Evolutionary conservation across 2,329 filamentous ascomycete genomes (phyloP).

Genomic region (Albophoma yamanashiensis): DNA sequence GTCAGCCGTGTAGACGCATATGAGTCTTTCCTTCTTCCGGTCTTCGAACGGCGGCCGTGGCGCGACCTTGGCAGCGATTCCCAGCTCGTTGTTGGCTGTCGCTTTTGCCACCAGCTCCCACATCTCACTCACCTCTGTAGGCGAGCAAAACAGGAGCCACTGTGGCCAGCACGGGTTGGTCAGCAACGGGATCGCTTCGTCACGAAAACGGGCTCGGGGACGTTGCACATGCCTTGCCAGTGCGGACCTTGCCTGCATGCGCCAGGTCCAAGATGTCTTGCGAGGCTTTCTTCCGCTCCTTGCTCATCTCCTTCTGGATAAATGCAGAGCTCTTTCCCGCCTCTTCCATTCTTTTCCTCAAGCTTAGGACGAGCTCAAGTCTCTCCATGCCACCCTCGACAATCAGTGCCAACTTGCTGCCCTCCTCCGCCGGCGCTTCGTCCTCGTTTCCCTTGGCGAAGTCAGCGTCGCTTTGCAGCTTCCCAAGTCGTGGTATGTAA

Average conservation of each 20-base stretch:
- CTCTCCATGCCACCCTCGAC: conserved; percentile 40
- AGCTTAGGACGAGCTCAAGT: conserved; percentile 30
- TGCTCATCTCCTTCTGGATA: conserved; percentile 35
- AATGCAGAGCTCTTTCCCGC: conserved; percentile 21
- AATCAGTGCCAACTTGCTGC: conserved; percentile 36
- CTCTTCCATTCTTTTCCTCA: conserved; percentile 37
- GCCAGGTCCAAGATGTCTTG: conserved; percentile 52
- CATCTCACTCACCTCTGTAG: conserved; percentile 43
- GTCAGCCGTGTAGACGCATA: conserved; percentile 71
- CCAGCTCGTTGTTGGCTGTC: conserved; percentile 58
- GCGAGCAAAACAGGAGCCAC: conserved; percentile 65
- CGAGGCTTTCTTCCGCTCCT: conserved; percentile 36
- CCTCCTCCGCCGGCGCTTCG: conserved; percentile 35
- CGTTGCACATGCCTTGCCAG: conserved; percentile 49
- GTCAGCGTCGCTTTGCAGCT: conserved; percentile 21
- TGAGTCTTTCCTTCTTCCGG: conserved; percentile 38
- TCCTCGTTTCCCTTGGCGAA: conserved; percentile 33
- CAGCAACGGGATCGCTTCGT: background rate
- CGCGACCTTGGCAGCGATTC: conserved; percentile 61
- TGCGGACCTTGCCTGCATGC: conserved; percentile 41
- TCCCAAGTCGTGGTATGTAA: conserved; percentile 28
- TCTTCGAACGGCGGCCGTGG: conserved; percentile 36
- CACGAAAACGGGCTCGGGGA: background rate
- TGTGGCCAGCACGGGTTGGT: conserved; percentile 16
- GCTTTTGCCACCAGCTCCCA: conserved; percentile 60